Base-by-base conservation (phyloP, 129 eudicot species). In the Gnaphalium uliginosum region DNA sequence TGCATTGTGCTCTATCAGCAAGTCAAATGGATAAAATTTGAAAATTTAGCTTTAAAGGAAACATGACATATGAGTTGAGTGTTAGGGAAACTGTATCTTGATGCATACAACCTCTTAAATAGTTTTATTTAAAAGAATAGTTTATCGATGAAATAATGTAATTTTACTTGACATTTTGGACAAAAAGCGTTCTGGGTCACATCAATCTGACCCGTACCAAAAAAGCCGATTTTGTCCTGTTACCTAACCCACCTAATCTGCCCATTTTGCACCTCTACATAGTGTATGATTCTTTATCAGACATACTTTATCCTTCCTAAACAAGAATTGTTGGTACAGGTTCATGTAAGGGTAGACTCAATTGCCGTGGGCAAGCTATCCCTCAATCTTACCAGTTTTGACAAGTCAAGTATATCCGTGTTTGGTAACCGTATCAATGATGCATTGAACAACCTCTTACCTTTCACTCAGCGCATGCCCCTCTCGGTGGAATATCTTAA, bases 291-390 rank as follows among this genome's bases (percentile, higher is more conserved):
- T 51, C 17, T 2, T 57, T 37, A 9, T 7, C 60, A 68, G 54
- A 39, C 6, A 69, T 24, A 46, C 39, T 74, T 62, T n/a, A 27
- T 30, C 33, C 8, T 22, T 26, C 21, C 8, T 25, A 50, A 57
- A 64, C 46, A 18, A 59, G 60, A 46, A 39, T 27, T 71, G 18
- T 70, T 21, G 10, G 7, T 74, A 60, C 88, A 95, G 99, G 51
- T 66, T n/a, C 71, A 66, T 66, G 26, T n/a, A 9, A 86, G 98
- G 76, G 82, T 84, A 5, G 94, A 88, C 53, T 39, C 89, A 24
- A 51, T 79, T 76, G 94, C 98, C 57, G 92, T 92, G 18, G 96
- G 98, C 22, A 92, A 92, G 78, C 81, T 92, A 58, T 89, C 98
- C 11, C 79, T 89, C 43, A 92, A 92, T 74, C 83, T 92, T 43